These are phyloP conservation scores for Nemophila menziesii DNA, from an alignment of 257 asterid genomes.

Conservation along the genomic window DNA sequence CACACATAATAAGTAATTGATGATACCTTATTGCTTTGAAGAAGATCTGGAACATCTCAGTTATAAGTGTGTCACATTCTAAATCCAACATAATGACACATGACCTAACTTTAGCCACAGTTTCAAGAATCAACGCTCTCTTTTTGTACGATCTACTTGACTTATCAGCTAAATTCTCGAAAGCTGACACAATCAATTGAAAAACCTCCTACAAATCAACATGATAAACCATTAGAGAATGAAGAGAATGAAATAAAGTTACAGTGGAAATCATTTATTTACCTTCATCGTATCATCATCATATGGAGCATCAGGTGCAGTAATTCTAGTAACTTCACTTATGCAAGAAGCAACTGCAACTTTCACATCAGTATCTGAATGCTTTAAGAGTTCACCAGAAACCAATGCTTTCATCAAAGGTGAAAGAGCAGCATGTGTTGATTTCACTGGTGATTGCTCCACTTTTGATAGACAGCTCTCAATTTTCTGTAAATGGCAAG, in stretches of 20 bases:
- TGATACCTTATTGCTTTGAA: constrained; percentile 72
- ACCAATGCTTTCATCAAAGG: constrained; percentile 58
- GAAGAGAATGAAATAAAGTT: background rate
- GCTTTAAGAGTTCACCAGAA: constrained; percentile 49
- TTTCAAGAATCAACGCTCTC: constrained; percentile 77
- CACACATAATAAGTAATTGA: constrained; percentile 5
- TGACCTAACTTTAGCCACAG: constrained; percentile 91
- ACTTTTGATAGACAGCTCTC: constrained; percentile 62
- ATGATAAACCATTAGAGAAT: constrained; percentile 14
- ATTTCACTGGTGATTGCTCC: constrained; percentile 84
- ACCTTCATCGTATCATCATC: constrained; percentile 97
- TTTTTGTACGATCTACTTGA: constrained; percentile 66
- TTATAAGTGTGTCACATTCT: constrained; percentile 80
- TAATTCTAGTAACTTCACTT: constrained; percentile 92
- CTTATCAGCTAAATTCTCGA: constrained; percentile 54
- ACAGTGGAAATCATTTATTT: background rate
- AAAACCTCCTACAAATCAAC: constrained; percentile 58
- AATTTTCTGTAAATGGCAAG: constrained; percentile 29
- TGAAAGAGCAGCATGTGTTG: constrained; percentile 61
- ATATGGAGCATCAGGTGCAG: constrained; percentile 97
- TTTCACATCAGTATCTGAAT: constrained; percentile 69
- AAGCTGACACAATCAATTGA: constrained; percentile 82
- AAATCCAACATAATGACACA: constrained; percentile 96
- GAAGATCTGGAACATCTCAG: constrained; percentile 83
- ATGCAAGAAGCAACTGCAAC: constrained; percentile 91